Conservation (phyloP, 2,329 filamentous ascomycete species). For the Cadophora sp. region DNA sequence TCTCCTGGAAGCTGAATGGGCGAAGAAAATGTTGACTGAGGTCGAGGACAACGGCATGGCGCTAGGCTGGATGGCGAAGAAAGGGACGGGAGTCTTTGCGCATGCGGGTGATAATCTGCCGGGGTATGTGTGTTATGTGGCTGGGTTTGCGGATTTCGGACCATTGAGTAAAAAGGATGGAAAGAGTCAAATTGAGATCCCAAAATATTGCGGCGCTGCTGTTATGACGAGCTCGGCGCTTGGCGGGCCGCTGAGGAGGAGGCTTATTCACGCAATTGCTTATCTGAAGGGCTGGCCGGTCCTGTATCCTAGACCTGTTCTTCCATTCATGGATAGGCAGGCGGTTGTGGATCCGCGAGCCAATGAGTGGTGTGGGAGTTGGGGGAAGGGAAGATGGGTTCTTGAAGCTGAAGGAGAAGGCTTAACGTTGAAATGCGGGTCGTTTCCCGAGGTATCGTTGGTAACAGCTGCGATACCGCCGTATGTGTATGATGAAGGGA, state of each 20-base stretch:
- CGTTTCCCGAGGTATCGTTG: conserved; percentile 4
- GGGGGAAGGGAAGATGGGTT: conserved; percentile 8
- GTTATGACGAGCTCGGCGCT: conserved; percentile 26
- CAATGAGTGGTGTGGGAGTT: conserved; percentile 16
- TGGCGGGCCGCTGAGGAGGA: conserved; percentile 11
- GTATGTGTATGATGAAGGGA: conserved; percentile 12
- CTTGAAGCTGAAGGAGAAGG: neutral
- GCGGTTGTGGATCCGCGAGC: neutral
- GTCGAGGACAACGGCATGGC: conserved; percentile 19
- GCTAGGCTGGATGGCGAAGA: conserved; percentile 21
- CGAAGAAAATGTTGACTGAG: conserved; percentile 27
- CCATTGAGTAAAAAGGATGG: neutral
- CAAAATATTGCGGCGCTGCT: conserved; percentile 20
- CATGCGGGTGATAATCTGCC: conserved; percentile 26
- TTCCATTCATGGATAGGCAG: conserved; percentile 15
- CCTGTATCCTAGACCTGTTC: neutral
- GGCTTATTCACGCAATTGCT: conserved; percentile 18
- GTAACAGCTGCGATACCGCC: conserved; percentile 22
- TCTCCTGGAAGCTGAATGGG: conserved; percentile 21
- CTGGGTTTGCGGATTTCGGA: conserved; percentile 21
- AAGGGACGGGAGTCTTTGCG: conserved; percentile 14
- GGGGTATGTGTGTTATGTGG: conserved; percentile 22
- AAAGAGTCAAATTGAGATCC: neutral
- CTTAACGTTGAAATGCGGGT: conserved; percentile 2
- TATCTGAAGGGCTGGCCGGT: conserved; percentile 21